Base-by-base conservation (phyloP, 176 grass and related monocot genomes). In the Typha latifolia region DNA sequence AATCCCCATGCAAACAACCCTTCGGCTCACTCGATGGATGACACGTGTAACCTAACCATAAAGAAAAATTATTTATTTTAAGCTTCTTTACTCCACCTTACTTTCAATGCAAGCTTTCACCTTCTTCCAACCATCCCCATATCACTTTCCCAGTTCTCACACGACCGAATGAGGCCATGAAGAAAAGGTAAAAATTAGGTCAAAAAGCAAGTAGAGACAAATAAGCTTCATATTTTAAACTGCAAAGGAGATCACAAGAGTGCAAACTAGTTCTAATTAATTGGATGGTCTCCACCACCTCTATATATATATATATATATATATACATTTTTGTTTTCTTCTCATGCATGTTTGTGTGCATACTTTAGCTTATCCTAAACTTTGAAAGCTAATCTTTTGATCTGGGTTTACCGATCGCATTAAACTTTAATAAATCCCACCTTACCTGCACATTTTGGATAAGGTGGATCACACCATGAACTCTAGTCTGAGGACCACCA, bases 291-390 rank as follows among this genome's bases (percentile, higher is more conserved):
- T 43, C 37, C 8, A 10, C 37, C 37, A 43, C 37, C 9, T 43
- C 37, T 0, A 26, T 2, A 26, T 2, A 26, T 2, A 26, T 2
- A 26, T 2, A 26, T 26, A 52, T 52, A 52, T 11, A 21, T 57
- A 18, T 20, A 55, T 59, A 7, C 9, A n/a, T 57, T 22, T 19
- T 59, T 20, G 2, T 57, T 10, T 22, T 12, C 16, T 10, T 6
- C 53, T 22, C 53, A 62, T 66, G 51, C 51, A 5, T 68, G 43
- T 12, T 49, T 15, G 32, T 65, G 69, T 11, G 2, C 53, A 59
- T 59, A 22, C 11, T 59, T 59, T 59, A 59, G 71, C 66, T 75
- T 75, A 71, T 84, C 76, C 62, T 7, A 29, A 83, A 19, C 19
- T n/a, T 10, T 26, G 20, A 70, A 21, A 49, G 32, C 15, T 66